These are phyloP conservation scores for Rhexocercosporidium sp. DNA, from an alignment of 2,329 filamentous ascomycete species.

Conservation along the genomic window DNA sequence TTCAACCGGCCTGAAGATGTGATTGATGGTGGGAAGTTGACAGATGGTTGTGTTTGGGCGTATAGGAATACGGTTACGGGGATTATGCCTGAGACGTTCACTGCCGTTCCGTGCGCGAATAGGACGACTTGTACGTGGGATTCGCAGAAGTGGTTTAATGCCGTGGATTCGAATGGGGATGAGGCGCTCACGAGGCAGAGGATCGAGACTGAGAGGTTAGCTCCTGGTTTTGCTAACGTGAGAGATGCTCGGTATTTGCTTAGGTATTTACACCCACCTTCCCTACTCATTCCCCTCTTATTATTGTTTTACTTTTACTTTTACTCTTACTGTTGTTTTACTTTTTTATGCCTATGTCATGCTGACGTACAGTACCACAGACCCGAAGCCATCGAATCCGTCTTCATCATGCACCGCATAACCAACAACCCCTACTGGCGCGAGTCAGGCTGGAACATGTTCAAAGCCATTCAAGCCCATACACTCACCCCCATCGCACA, in stretches of 20 bases:
- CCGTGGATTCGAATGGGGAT: slow-evolving; percentile 26
- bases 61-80: slow-evolving; percentile 62
- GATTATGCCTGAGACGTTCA: slow-evolving; percentile 65
- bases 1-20: slow-evolving; percentile 60
- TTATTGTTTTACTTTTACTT: too few relatives aligned
- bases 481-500: slow-evolving; percentile 50
- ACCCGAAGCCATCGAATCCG: slow-evolving; percentile 71
- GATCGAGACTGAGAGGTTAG: slow-evolving; percentile 26
- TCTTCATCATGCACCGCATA: slow-evolving; percentile 61
- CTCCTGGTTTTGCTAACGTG: slow-evolving; percentile 34
- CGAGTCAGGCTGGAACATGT: slow-evolving; percentile 55
- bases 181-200: slow-evolving; percentile 22
- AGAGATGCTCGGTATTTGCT: slow-evolving; percentile 36
- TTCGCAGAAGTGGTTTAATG: slow-evolving; percentile 57
- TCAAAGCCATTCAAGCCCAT: slow-evolving; percentile 49
- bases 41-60: slow-evolving; percentile 67
- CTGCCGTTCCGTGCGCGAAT: slow-evolving; percentile 43
- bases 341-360: too few relatives aligned
- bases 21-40: slow-evolving; percentile 59
- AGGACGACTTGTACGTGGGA: slow-evolving; percentile 36
- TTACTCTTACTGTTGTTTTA: too few relatives aligned
- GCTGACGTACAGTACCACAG: slow-evolving; percentile 31
- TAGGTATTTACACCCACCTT: slow-evolving; percentile 29
- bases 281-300: slow-evolving; percentile 37
- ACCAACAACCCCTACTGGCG: slow-evolving; percentile 43